Conservation (phyloP, 2,329 filamentous ascomycete species). For the Diaporthe humulicola region DNA sequence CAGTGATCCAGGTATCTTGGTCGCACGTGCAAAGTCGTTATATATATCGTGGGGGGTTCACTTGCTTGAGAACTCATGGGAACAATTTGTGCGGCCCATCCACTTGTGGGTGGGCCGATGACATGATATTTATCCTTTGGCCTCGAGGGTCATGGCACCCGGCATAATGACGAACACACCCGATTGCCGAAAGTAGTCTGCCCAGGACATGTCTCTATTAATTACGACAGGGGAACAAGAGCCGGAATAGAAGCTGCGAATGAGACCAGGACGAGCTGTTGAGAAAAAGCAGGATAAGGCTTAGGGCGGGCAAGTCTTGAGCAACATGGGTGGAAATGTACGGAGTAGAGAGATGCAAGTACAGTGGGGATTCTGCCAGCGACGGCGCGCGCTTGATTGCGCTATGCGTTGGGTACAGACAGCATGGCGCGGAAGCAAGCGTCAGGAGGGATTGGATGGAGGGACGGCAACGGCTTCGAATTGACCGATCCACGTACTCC, state of each 20-base stretch:
- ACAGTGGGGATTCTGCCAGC: conserved; percentile 14
- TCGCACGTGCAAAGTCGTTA: conserved; percentile 1
- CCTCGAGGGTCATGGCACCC: conserved; percentile 10
- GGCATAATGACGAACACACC: conserved; percentile 26
- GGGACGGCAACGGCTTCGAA: conserved; percentile 22
- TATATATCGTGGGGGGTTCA: conserved; percentile 16
- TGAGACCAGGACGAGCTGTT: conserved; percentile 18
- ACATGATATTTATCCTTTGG: conserved; percentile 29
- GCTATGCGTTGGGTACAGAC: conserved; percentile 17
- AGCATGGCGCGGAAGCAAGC: conserved; percentile 24
- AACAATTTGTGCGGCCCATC: conserved; percentile 21
- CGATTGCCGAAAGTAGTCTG: conserved; percentile 32
- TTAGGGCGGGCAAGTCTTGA: conserved; percentile 18
- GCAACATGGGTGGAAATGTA: conserved; percentile 16
- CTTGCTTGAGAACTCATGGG: conserved; percentile 24
- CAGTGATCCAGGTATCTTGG: conserved; percentile 9
- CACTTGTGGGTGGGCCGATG: conserved; percentile 30
- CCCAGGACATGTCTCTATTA: conserved; percentile 22
- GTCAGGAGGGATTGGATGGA: neutral
- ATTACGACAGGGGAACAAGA: conserved; percentile 29
- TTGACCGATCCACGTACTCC: conserved; percentile 7
- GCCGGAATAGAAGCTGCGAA: conserved; percentile 25
- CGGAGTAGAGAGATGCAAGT: neutral
- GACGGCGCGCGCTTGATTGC: conserved; percentile 14
- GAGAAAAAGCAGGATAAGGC: conserved; percentile 21